These are phyloP conservation scores for Rhizophora apiculata DNA, from an alignment of 345 rosid species.

Conservation along the genomic window DNA sequence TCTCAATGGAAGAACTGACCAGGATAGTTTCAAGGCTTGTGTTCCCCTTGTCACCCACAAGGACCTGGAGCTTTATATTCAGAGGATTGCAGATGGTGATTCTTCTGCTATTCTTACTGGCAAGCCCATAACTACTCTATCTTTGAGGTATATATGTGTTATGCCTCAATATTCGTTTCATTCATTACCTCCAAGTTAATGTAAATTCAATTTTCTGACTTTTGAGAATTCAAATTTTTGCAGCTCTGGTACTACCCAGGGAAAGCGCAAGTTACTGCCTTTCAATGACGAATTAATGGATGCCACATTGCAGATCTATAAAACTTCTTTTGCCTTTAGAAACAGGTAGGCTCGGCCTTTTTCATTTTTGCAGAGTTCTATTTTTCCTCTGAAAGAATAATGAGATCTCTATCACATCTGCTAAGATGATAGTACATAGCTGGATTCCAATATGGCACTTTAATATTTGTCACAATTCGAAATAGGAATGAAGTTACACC, in stretches of 20 bases:
- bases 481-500: not conserved
- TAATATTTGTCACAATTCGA: not conserved
- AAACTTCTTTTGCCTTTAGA: conserved; percentile 83
- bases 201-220: not conserved
- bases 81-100: conserved; percentile 68
- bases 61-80: conserved; percentile 73
- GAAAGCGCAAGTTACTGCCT: conserved; percentile 77
- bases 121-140: conserved; percentile 62
- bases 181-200: not conserved
- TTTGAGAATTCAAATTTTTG: conserved; percentile 14
- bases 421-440: too few relatives aligned
- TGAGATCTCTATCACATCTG: too few relatives aligned
- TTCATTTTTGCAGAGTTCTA: not conserved
- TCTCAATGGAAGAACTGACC: conserved; percentile 64
- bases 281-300: conserved; percentile 82
- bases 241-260: conserved; percentile 98
- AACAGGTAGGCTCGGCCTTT: conserved; percentile 49
- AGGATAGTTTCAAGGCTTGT: conserved; percentile 59
- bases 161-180: not conserved
- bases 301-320: conserved; percentile 68
- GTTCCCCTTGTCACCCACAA: conserved; percentile 73
- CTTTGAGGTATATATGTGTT: conserved; percentile 51
- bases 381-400: not conserved
- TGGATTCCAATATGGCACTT: not conserved
- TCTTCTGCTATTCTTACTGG: conserved; percentile 67